These are phyloP conservation scores for Avena atlantica DNA, from an alignment of 176 grass and related monocot genomes.

Conservation along the genomic window DNA sequence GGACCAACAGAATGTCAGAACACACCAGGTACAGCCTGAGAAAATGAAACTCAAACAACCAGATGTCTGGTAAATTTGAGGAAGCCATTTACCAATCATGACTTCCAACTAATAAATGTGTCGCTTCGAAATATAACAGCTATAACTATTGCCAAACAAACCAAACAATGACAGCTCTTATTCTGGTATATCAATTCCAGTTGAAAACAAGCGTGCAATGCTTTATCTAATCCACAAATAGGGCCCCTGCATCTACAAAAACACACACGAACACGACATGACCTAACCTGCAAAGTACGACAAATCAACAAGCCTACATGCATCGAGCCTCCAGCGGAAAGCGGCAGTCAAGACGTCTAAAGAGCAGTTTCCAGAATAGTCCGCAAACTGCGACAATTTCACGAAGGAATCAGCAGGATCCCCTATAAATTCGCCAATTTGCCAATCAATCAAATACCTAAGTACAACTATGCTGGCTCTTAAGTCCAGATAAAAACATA, in stretches of 20 bases:
- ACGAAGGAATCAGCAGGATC: constrained; percentile 11
- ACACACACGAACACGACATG: background rate
- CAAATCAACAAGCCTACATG: background rate
- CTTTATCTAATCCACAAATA: background rate
- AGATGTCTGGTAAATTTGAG: background rate
- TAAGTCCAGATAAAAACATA: constrained; percentile 32
- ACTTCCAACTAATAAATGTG: background rate
- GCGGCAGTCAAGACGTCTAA: background rate
- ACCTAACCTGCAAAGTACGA: background rate
- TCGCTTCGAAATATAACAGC: background rate
- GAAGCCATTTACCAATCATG: background rate
- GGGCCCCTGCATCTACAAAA: background rate
- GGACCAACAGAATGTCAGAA: background rate
- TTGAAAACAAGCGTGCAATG: background rate
- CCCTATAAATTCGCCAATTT: constrained; percentile 17
- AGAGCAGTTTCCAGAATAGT: constrained; percentile 16
- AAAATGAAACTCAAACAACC: background rate
- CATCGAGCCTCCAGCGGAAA: background rate
- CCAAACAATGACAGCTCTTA: background rate
- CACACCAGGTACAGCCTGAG: background rate
- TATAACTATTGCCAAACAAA: background rate
- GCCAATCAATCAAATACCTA: constrained; percentile 15
- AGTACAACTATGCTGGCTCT: constrained; percentile 47
- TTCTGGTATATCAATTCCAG: background rate
- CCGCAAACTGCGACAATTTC: background rate